These are phyloP conservation scores for Plenodomus tracheiphilus DNA, from an alignment of 2,329 filamentous ascomycete genomes.

Conservation along the genomic window DNA sequence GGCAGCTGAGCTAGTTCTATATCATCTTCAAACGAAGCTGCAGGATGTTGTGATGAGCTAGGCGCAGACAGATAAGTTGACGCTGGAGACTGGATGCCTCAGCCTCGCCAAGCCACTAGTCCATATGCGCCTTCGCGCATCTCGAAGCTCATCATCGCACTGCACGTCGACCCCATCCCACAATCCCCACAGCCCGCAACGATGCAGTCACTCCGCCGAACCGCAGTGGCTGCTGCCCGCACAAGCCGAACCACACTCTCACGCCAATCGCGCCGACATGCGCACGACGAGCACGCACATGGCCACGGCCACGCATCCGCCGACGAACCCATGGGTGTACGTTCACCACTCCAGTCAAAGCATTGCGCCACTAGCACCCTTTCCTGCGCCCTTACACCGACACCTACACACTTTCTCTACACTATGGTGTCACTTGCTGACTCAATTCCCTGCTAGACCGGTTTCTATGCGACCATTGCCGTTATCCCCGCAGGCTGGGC, in stretches of 20 bases:
- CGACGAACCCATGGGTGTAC: slow-evolving; percentile 57
- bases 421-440: slow-evolving; percentile 15
- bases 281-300: slow-evolving; percentile 42
- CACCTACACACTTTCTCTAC: not conserved
- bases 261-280: slow-evolving; percentile 48
- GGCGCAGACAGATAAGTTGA: not conserved
- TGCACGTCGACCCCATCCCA: slow-evolving; percentile 13
- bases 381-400: not conserved
- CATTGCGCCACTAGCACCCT: not conserved
- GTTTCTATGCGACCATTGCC: slow-evolving; percentile 54
- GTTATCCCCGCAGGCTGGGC: slow-evolving; percentile 50
- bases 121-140: slow-evolving; percentile 7
- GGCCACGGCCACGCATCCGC: slow-evolving; percentile 43
- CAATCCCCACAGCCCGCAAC: slow-evolving; percentile 25
- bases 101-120: slow-evolving; percentile 19
- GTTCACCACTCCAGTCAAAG: slow-evolving; percentile 32
- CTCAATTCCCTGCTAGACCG: slow-evolving; percentile 37
- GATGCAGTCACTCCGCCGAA: slow-evolving; percentile 53
- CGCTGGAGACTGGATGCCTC: too few relatives aligned
- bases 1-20: not conserved
- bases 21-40: not conserved
- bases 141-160: slow-evolving; percentile 35
- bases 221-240: slow-evolving; percentile 48
- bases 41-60: slow-evolving; percentile 17
- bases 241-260: slow-evolving; percentile 38